A percentile compares a stretch with the other conserved stretches of the same genome.
These are phyloP conservation scores for Fusarium tuaranense DNA, from an alignment of 2,329 filamentous ascomycete species.

Conservation along the genomic window DNA sequence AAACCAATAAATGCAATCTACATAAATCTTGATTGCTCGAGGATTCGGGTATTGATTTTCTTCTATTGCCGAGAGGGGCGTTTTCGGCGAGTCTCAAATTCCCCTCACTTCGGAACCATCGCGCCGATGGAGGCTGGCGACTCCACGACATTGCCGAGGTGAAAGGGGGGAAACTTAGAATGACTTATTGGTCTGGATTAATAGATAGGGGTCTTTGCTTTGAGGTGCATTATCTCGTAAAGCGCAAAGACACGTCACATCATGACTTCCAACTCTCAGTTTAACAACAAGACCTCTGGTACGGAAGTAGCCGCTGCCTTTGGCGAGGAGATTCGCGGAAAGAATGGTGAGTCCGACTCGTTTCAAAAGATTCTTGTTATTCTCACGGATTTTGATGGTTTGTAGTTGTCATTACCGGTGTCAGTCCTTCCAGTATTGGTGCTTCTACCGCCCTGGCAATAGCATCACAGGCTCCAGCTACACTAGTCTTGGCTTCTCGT, in stretches of 20 bases:
- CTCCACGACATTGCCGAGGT: background rate
- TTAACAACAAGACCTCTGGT: constrained; percentile 13
- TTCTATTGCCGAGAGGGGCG: background rate
- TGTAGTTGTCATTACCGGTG: constrained; percentile 20
- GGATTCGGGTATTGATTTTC: background rate
- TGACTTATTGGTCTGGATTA: background rate
- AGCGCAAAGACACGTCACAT: constrained; percentile 1
- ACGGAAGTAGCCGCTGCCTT: constrained; percentile 14
- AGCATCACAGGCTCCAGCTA: constrained; percentile 12
- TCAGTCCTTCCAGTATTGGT: constrained; percentile 17
- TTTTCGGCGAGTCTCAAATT: background rate
- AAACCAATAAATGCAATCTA: background rate
- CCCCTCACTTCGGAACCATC: constrained; percentile 6
- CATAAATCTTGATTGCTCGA: background rate
- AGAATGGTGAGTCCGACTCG: constrained; percentile 1
- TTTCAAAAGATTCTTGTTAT: background rate
- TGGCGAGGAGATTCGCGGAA: constrained; percentile 1
- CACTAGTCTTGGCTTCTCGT: constrained; percentile 14
- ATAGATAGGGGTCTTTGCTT: background rate
- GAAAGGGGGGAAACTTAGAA: no score
- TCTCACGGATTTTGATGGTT: background rate
- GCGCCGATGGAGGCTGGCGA: background rate
- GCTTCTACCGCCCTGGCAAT: constrained; percentile 12
- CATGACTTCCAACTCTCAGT: constrained; percentile 19
- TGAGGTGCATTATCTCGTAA: background rate